Evolutionary conservation across 768 basidiomycete genomes (phyloP).

Genomic region (Erythrobasidium yunnanense): DNA sequence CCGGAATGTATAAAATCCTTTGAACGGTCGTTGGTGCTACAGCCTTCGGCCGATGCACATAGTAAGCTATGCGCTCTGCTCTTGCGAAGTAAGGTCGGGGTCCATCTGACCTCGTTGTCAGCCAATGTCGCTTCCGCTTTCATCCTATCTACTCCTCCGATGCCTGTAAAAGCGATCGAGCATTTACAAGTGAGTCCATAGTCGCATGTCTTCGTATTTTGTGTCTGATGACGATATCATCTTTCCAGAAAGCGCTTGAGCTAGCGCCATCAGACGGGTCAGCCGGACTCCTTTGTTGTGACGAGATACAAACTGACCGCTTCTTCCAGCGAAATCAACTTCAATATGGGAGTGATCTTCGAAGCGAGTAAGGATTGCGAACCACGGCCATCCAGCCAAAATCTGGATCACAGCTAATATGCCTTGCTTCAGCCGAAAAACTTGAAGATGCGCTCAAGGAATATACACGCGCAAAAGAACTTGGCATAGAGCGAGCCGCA

Average conservation of each 20-base stretch:
- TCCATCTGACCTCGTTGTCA: too few species aligned
- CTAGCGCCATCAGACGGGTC: slow-evolving; percentile 16
- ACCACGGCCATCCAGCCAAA: too few species aligned
- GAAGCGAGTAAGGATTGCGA: slow-evolving; percentile 24
- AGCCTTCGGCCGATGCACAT: slow-evolving; percentile 23
- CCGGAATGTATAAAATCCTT: neutral
- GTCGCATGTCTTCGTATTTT: too few species aligned
- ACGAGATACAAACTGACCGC: too few species aligned
- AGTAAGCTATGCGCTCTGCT: neutral
- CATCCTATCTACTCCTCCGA: slow-evolving; percentile 21
- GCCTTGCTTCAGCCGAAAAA: neutral
- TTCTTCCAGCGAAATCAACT: slow-evolving; percentile 27
- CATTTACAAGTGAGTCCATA: slow-evolving; percentile 11
- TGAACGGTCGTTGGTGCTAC: slow-evolving; percentile 3
- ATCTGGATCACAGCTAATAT: too few species aligned
- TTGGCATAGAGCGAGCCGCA: slow-evolving; percentile 22
- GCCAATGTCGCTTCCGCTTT: slow-evolving; percentile 24
- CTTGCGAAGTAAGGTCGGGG: too few species aligned
- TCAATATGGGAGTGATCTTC: slow-evolving; percentile 26
- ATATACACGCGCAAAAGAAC: slow-evolving; percentile 8
- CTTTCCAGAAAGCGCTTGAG: slow-evolving; percentile 12
- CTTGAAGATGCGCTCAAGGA: slow-evolving; percentile 19
- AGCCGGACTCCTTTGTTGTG: too few species aligned
- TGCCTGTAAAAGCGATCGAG: slow-evolving; percentile 14
- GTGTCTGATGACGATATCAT: neutral